A percentile compares a stretch with the other conserved stretches of the same genome.
phyloP scores from a whole-genome alignment of 352 stramenopile species.

The Pythium guiyangense region DNA sequence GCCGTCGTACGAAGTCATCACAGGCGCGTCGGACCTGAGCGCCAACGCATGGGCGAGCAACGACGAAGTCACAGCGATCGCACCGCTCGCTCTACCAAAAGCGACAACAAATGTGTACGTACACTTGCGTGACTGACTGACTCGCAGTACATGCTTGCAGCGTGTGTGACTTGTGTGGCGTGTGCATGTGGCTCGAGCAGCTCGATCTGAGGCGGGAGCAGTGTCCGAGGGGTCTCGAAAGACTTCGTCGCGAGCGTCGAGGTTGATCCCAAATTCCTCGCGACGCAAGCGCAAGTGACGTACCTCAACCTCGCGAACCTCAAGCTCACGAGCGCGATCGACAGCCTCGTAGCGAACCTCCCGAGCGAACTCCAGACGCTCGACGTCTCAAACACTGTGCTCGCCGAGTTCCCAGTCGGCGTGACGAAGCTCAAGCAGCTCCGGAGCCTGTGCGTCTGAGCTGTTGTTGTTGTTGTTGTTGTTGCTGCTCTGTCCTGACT shows the following conservation, averaged over 20 bases:
- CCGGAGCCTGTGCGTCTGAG: not conserved
- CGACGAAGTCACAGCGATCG: not conserved
- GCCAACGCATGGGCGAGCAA: constrained; percentile 3
- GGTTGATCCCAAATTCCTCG: constrained; percentile 6
- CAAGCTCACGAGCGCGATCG: not conserved
- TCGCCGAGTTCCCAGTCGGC: constrained; percentile 1
- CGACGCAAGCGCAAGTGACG: not conserved
- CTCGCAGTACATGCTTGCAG: no score
- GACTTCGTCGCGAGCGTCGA: constrained; percentile 1
- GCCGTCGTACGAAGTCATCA: no score
- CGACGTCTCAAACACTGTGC: not conserved
- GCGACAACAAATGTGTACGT: constrained; percentile 1
- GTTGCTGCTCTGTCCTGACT: not conserved
- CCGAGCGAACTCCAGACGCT: not conserved
- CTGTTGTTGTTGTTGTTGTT: not conserved
- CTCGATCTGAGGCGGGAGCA: not conserved
- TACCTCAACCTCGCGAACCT: not conserved
- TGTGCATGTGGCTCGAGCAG: not conserved
- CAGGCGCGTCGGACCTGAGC: not conserved
- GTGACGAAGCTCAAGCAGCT: constrained; percentile 1
- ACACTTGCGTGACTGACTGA: no score
- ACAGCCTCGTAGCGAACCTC: not conserved
- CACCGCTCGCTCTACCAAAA: not conserved
- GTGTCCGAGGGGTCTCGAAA: not conserved
- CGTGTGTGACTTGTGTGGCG: no score